These are phyloP conservation scores for Pseudogymnoascus sp. DNA, from an alignment of 2,329 filamentous ascomycete genomes.

Conservation along the genomic window DNA sequence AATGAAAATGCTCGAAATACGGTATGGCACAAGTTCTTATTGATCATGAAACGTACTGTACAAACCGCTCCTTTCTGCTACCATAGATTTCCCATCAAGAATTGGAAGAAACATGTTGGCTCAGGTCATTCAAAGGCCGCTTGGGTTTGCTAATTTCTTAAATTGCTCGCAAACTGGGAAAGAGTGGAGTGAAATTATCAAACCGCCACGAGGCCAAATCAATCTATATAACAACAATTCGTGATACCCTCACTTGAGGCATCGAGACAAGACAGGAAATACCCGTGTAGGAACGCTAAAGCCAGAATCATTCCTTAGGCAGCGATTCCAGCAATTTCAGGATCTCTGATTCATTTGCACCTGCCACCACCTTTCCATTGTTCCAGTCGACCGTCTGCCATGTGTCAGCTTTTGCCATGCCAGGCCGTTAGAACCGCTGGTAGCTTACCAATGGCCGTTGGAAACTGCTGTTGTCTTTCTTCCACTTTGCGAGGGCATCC, in stretches of 20 bases:
- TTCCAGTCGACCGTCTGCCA: conserved; percentile 77
- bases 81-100: background rate
- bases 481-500: conserved; percentile 74
- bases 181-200: background rate
- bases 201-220: background rate
- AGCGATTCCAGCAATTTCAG: conserved; percentile 64
- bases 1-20: background rate
- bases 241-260: background rate
- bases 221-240: background rate
- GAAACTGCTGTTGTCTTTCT: conserved; percentile 60
- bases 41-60: background rate
- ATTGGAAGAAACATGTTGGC: background rate
- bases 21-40: background rate
- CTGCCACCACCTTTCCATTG: conserved; percentile 70
- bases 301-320: conserved; percentile 30
- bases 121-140: background rate
- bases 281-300: background rate
- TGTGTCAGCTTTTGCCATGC: conserved; percentile 20
- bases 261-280: background rate
- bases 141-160: background rate
- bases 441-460: conserved; percentile 65
- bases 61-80: background rate
- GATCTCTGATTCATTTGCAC: conserved; percentile 82
- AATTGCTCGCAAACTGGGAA: background rate
- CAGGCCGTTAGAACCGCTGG: background rate